Conservation (phyloP, 768 basidiomycete genomes). For the Mycena filopes region DNA sequence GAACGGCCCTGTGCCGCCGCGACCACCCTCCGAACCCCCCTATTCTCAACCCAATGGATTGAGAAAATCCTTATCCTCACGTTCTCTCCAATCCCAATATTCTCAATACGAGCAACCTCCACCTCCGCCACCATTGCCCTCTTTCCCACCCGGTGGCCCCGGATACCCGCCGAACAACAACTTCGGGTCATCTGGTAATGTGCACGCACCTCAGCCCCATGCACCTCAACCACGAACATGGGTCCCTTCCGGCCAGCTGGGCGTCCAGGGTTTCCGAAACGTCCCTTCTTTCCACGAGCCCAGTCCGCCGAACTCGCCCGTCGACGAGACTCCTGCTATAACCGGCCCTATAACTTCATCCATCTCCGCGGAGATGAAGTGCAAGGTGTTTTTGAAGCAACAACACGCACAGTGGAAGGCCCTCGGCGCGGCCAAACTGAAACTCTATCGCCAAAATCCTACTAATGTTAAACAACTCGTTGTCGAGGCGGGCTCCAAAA, state of each 20-base stretch:
- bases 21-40: conserved; percentile 61
- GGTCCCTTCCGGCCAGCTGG: conserved; percentile 71
- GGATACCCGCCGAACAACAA: conserved; percentile 45
- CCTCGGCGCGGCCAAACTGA: conserved; percentile 87
- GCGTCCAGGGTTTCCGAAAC: conserved; percentile 61
- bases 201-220: conserved; percentile 55
- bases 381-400: conserved; percentile 97
- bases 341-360: conserved; percentile 80
- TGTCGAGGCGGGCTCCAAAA: conserved; percentile 85
- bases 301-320: conserved; percentile 88
- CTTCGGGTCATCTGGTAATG: conserved; percentile 47
- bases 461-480: conserved; percentile 96
- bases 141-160: conserved; percentile 47
- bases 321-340: conserved; percentile 60
- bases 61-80: conserved; percentile 68
- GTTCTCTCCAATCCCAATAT: conserved; percentile 65
- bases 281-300: conserved; percentile 70
- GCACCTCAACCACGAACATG: conserved; percentile 62
- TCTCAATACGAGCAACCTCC: conserved; percentile 54
- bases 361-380: conserved; percentile 93
- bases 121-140: conserved; percentile 55
- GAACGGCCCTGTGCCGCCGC: conserved; percentile 43
- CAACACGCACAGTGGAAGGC: conserved; percentile 99
- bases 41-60: conserved; percentile 43
- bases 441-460: conserved; percentile 85